Percentiles rank a stretch among this genome's conserved stretches.
phyloP scores from a whole-genome alignment of 2,329 filamentous ascomycete genomes.

The Penicillium verrucosum region DNA sequence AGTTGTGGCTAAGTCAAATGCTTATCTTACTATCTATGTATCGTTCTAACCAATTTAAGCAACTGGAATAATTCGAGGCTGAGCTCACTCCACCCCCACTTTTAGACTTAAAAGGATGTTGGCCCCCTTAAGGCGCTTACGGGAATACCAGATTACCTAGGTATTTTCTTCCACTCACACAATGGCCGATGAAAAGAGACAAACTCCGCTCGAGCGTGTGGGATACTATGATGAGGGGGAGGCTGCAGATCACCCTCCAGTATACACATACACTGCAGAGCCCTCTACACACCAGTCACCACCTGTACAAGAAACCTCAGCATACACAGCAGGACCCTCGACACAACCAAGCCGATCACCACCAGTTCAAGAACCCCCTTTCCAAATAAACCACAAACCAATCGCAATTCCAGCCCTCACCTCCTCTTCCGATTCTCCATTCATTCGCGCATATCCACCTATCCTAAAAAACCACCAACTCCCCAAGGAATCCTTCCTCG shows the following conservation, averaged over 20 bases:
- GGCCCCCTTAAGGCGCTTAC: not conserved
- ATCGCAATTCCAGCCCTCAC: constrained; percentile 20
- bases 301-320: not conserved
- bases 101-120: not conserved
- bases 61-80: not conserved
- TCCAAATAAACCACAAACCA: not conserved
- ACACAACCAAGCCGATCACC: not conserved
- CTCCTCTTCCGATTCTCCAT: constrained; percentile 12
- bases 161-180: not conserved
- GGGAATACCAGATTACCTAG: not conserved
- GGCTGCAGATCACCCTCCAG: constrained; percentile 2
- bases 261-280: not conserved
- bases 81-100: not conserved
- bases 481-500: constrained; percentile 19
- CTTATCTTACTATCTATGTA: not conserved
- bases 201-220: not conserved
- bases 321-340: constrained; percentile 1
- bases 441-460: constrained; percentile 20
- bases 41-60: not conserved
- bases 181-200: constrained; percentile 7
- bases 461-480: constrained; percentile 8
- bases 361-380: not conserved
- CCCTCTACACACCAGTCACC: not conserved
- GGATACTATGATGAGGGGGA: not conserved
- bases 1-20: not conserved